A percentile compares a stretch with the other conserved stretches of the same genome.
Evolutionary conservation across 768 basidiomycete species (phyloP).

Genomic region (Mycena kentingensis): DNA sequence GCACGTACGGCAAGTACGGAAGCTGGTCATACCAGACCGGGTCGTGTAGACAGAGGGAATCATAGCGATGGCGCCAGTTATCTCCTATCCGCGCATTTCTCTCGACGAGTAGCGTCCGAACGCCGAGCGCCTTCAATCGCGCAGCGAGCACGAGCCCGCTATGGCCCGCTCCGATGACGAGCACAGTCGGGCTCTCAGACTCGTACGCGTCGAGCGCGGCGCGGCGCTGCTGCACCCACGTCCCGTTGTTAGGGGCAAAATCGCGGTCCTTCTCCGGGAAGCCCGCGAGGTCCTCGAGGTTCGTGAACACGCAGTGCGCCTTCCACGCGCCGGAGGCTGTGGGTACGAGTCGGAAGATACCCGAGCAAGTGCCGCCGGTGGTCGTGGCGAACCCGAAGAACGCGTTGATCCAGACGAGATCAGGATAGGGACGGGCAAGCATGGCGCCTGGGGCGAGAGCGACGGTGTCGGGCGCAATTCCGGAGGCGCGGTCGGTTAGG

Average conservation of each 20-base stretch:
- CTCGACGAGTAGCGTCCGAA: constrained; percentile 61
- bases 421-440: constrained; percentile 44
- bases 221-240: constrained; percentile 55
- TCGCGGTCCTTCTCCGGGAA: constrained; percentile 49
- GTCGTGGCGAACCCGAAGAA: constrained; percentile 63
- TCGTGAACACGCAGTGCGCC: constrained; percentile 60
- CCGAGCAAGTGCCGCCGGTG: constrained; percentile 49
- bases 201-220: constrained; percentile 46
- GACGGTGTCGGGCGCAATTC: too few relatives aligned
- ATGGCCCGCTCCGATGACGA: constrained; percentile 69
- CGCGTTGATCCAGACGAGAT: constrained; percentile 58
- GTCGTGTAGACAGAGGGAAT: constrained; percentile 57
- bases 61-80: constrained; percentile 64
- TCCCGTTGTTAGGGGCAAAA: constrained; percentile 47
- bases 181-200: constrained; percentile 56
- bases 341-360: constrained; percentile 60
- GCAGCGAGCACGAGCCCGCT: constrained; percentile 67
- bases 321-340: constrained; percentile 48
- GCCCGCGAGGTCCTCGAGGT: constrained; percentile 56
- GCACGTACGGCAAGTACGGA: constrained; percentile 59
- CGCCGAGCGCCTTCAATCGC: constrained; percentile 60
- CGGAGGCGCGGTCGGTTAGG: constrained; percentile 41
- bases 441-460: constrained; percentile 31
- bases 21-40: constrained; percentile 45
- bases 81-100: constrained; percentile 56